Conservation (phyloP, 2,329 filamentous ascomycete genomes). For the Ophiosphaerella herpotricha region DNA sequence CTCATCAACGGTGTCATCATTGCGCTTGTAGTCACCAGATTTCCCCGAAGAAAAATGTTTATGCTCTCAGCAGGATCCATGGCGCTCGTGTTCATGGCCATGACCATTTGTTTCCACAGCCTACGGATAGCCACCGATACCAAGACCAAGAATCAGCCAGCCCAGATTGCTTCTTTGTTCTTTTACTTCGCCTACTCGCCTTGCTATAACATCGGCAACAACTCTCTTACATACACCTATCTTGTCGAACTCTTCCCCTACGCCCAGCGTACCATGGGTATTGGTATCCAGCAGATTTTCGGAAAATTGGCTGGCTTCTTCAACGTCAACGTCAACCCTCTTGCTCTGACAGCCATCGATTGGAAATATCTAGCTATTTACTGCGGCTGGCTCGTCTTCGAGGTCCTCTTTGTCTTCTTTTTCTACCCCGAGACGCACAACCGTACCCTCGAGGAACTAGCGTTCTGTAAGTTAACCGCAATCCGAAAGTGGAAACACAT, state of each 20-base stretch:
- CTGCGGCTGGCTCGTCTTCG: conserved; percentile 60
- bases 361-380: conserved; percentile 63
- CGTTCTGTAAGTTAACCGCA: conserved; percentile 32
- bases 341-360: conserved; percentile 59
- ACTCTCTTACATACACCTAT: conserved; percentile 67
- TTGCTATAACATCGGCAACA: conserved; percentile 68
- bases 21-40: conserved; percentile 48
- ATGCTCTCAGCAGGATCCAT: conserved; percentile 57
- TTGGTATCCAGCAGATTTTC: conserved; percentile 62
- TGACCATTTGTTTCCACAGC: conserved; percentile 57
- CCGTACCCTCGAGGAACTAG: conserved; percentile 65
- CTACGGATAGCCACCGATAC: conserved; percentile 24
- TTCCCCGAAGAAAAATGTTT: conserved; percentile 52
- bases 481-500: not conserved
- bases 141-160: conserved; percentile 38
- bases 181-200: conserved; percentile 66
- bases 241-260: conserved; percentile 66
- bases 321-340: conserved; percentile 59
- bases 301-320: conserved; percentile 56
- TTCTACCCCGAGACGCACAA: conserved; percentile 66
- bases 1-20: conserved; percentile 46
- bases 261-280: conserved; percentile 61
- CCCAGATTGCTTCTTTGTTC: conserved; percentile 54
- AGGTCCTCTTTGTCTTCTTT: conserved; percentile 61
- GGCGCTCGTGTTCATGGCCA: conserved; percentile 59